Base-by-base conservation (phyloP, 202 grass and related monocot species). In the Zizania palustris region DNA sequence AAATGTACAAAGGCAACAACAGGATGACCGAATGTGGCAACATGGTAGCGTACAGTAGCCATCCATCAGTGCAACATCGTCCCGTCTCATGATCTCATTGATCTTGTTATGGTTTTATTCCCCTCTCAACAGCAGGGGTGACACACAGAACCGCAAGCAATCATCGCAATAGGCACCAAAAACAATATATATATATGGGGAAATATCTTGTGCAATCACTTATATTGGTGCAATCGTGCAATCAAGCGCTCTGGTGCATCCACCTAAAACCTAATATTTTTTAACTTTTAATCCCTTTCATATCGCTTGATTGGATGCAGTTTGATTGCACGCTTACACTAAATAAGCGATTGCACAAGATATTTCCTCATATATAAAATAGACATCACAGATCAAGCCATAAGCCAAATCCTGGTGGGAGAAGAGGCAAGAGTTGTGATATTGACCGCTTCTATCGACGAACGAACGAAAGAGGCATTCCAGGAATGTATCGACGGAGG, bases 1-100 rank as follows among this genome's bases (percentile, higher is more conserved):
- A 87, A 87, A 83, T 80, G 63, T 70, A 80, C 60, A 43, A 70
- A 83, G 79, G 46, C 71, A 78, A 77, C 14, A 67, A 82, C 62
- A 71, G 79, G 66, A 78, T 83, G 78, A 67, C 67, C 67, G 60
- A 82, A 77, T 83, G 16, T 67, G 73, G 61, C 45, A 56, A 21
- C 34, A 41, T 22, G 11, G 63, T 57, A 67, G 71, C 0, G 56
- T 69, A 73, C 19, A 46, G 60, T 69, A 79, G 5, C 74, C 28
- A 55, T 63, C 46, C 66, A 20, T 2, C 75, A 73, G 57, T 40
- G 41, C 35, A 71, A 53, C 16, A 65, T 63, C 22, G 8, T 49
- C 59, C 45, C 71, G 63, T 73, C 45, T 3, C 58, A 68, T 75
- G 85, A 45, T 75, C 44, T 59, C 83, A 46, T 39, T 53, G 18